Conservation (phyloP, 2,329 filamentous ascomycete species). For the Fusarium buharicum region DNA sequence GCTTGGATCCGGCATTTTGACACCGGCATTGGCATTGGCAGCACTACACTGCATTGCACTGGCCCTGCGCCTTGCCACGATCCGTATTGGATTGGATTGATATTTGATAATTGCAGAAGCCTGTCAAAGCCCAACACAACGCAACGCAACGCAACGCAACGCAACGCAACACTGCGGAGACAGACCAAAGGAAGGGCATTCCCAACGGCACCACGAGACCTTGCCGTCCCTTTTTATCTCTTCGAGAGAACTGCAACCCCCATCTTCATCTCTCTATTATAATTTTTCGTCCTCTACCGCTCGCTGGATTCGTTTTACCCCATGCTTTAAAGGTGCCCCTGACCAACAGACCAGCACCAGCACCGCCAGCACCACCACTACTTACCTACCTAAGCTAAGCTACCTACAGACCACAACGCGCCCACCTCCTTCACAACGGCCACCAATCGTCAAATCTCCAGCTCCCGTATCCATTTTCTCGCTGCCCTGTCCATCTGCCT, state of each 20-base stretch:
- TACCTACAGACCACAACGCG: constrained; percentile 17
- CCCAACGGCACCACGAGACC: constrained; percentile 19
- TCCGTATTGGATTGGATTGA: constrained; percentile 16
- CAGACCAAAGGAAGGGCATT: constrained; percentile 15
- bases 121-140: constrained; percentile 33
- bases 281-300: constrained; percentile 1
- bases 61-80: constrained; percentile 19
- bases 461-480: constrained; percentile 19
- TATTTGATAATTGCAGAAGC: constrained; percentile 26
- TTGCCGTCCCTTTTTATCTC: constrained; percentile 14
- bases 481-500: constrained; percentile 15
- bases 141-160: constrained; percentile 14
- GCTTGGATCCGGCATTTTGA: constrained; percentile 33
- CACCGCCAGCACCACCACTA: constrained; percentile 11
- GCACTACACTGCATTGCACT: neutral
- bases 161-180: constrained; percentile 26
- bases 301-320: constrained; percentile 8
- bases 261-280: neutral
- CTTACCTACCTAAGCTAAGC: constrained; percentile 2
- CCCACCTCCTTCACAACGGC: constrained; percentile 23
- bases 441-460: constrained; percentile 38
- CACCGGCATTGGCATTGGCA: constrained; percentile 23
- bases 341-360: constrained; percentile 13
- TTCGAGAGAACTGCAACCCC: constrained; percentile 7
- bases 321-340: constrained; percentile 27